Evolutionary conservation across 2,329 filamentous ascomycete species (phyloP).

Genomic region (Pseudogymnoascus sp.): DNA sequence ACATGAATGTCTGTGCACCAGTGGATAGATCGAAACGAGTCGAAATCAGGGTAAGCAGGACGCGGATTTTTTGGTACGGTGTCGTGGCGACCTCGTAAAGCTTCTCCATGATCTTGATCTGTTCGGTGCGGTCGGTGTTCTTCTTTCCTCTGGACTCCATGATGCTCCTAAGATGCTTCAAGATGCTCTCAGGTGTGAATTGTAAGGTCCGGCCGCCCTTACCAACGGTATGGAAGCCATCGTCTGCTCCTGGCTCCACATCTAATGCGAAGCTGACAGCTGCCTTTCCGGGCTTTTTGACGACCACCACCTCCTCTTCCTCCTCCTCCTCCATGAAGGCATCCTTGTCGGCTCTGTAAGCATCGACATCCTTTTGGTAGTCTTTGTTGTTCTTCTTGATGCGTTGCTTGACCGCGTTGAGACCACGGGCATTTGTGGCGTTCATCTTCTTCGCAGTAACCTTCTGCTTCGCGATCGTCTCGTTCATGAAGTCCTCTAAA

Average conservation of each 20-base stretch:
- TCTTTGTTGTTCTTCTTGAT: conserved; percentile 99
- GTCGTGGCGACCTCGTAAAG: conserved; percentile 80
- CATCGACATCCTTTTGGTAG: conserved; percentile 77
- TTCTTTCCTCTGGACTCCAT: conserved; percentile 97
- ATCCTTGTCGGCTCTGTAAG: conserved; percentile 79
- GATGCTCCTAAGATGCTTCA: conserved; percentile 91
- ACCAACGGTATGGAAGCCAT: conserved; percentile 83
- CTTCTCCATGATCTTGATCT: conserved; percentile 97
- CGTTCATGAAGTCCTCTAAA: conserved; percentile 88
- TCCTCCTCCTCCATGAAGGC: conserved; percentile 80
- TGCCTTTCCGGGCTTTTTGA: conserved; percentile 48
- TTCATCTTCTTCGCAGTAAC: conserved; percentile 98
- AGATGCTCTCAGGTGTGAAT: conserved; percentile 95
- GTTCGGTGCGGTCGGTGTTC: conserved; percentile 91
- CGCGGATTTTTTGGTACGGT: conserved; percentile 89
- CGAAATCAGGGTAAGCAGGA: conserved; percentile 84
- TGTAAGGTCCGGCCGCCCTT: conserved; percentile 82
- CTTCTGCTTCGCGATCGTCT: conserved; percentile 92
- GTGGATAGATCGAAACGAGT: conserved; percentile 90
- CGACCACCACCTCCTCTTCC: conserved; percentile 56
- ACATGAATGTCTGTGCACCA: conserved; percentile 75
- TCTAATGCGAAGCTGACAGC: conserved; percentile 43
- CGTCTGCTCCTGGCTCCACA: conserved; percentile 58
- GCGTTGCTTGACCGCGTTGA: conserved; percentile 96
- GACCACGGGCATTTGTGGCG: conserved; percentile 82